These are phyloP conservation scores for Ajuga chamaepitys DNA, from an alignment of 257 asterid species.

Conservation along the genomic window DNA sequence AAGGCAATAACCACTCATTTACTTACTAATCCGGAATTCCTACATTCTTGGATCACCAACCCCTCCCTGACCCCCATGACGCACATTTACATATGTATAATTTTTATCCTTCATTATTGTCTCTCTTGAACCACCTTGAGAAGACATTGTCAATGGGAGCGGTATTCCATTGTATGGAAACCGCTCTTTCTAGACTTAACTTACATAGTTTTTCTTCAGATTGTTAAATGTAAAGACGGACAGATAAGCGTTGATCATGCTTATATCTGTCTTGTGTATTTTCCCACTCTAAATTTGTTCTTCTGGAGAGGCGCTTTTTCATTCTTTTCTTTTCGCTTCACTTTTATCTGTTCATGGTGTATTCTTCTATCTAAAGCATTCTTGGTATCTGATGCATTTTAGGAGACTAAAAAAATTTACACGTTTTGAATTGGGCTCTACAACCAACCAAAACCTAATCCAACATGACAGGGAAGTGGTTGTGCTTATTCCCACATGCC, in stretches of 20 bases:
- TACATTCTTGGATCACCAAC: conserved; percentile 40
- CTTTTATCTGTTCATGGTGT: not conserved
- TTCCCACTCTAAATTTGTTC: not conserved
- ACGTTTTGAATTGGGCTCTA: not conserved
- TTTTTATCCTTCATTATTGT: not conserved
- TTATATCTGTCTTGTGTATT: not conserved
- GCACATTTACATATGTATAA: not conserved
- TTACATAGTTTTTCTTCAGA: not conserved
- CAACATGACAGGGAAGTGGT: conserved; percentile 26
- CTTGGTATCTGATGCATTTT: conserved; percentile 7
- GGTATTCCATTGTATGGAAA: conserved; percentile 45
- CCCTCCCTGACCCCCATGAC: not conserved
- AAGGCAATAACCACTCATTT: conserved; percentile 4
- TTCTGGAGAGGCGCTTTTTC: not conserved
- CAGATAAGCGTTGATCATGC: not conserved
- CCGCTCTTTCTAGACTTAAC: conserved; percentile 35
- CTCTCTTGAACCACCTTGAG: conserved; percentile 1
- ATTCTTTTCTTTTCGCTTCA: not conserved
- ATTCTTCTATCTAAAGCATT: not conserved
- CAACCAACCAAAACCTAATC: too few species aligned
- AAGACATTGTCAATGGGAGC: conserved; percentile 21
- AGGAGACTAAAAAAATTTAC: not conserved
- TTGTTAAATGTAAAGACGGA: not conserved
- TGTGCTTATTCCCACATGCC: conserved; percentile 3
- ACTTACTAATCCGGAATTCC: conserved; percentile 21